phyloP scores from a whole-genome alignment of 2,329 filamentous ascomycete species.

The Ascochyta pisi region DNA sequence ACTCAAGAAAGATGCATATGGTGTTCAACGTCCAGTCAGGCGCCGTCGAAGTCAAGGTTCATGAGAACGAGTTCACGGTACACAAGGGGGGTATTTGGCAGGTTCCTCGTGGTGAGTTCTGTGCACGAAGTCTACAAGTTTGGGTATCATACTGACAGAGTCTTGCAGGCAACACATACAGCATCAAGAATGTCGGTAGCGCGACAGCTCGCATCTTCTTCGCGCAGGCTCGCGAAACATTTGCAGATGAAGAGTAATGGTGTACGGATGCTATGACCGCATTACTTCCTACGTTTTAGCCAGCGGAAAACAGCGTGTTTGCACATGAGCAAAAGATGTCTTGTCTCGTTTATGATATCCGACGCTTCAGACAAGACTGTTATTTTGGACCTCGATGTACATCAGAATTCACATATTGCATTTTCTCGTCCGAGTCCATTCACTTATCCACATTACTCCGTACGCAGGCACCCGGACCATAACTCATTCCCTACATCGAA shows the following conservation, averaged over 20 bases:
- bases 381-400: not conserved
- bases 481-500: not conserved
- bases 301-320: not conserved
- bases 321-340: not conserved
- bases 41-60: slow-evolving; percentile 79
- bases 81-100: slow-evolving; percentile 90
- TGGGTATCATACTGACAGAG: not conserved
- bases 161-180: slow-evolving; percentile 84
- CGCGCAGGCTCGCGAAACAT: slow-evolving; percentile 77
- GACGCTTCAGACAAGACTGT: not conserved
- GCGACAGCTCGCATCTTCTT: slow-evolving; percentile 84
- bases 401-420: not conserved
- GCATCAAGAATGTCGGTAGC: slow-evolving; percentile 81
- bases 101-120: slow-evolving; percentile 83
- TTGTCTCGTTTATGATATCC: not conserved
- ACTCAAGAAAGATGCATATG: slow-evolving; percentile 95
- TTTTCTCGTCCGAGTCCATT: too few relatives aligned
- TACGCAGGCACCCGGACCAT: not conserved
- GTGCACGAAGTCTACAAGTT: not conserved
- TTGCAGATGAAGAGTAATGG: slow-evolving; percentile 21
- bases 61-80: slow-evolving; percentile 79
- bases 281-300: not conserved
- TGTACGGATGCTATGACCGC: not conserved
- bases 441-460: not conserved
- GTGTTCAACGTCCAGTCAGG: slow-evolving; percentile 90